A percentile compares a stretch with the other conserved stretches of the same genome.
These are phyloP conservation scores for Pseudogymnoascus sp. DNA, from an alignment of 2,329 filamentous ascomycete genomes.

Conservation along the genomic window DNA sequence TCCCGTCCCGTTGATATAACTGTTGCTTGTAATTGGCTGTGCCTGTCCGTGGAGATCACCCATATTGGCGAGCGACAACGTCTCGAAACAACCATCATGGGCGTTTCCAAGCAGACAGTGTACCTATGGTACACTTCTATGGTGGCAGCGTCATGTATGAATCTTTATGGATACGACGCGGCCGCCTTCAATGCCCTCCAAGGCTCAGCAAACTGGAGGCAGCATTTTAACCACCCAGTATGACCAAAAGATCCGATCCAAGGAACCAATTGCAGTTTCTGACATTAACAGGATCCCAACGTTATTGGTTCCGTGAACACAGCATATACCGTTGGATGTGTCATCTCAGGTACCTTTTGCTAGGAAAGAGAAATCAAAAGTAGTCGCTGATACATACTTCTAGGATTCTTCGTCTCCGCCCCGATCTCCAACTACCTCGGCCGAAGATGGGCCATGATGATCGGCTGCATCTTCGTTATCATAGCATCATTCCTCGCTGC, in stretches of 20 bases:
- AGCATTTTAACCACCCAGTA: background rate
- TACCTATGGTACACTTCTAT: conserved; percentile 7
- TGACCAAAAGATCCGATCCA: background rate
- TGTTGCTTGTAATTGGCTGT: background rate
- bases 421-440: background rate
- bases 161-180: conserved; percentile 1
- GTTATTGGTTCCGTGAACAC: conserved; percentile 7
- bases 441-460: conserved; percentile 34
- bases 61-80: background rate
- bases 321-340: background rate
- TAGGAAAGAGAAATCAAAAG: background rate
- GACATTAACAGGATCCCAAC: background rate
- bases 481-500: conserved; percentile 48
- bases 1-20: background rate
- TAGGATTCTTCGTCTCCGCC: conserved; percentile 2
- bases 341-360: background rate
- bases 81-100: background rate
- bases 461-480: conserved; percentile 44
- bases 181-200: conserved; percentile 2
- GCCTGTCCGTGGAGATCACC: background rate
- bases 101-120: background rate
- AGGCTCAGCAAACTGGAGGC: conserved; percentile 3
- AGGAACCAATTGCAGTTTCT: background rate
- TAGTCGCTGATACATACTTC: background rate
- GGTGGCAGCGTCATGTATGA: conserved; percentile 4